Evolutionary conservation across 169 alveolate species (phyloP), one percentile per base, ranked within the genome.

Genomic region (Cryptosporidium parvum): DNA sequence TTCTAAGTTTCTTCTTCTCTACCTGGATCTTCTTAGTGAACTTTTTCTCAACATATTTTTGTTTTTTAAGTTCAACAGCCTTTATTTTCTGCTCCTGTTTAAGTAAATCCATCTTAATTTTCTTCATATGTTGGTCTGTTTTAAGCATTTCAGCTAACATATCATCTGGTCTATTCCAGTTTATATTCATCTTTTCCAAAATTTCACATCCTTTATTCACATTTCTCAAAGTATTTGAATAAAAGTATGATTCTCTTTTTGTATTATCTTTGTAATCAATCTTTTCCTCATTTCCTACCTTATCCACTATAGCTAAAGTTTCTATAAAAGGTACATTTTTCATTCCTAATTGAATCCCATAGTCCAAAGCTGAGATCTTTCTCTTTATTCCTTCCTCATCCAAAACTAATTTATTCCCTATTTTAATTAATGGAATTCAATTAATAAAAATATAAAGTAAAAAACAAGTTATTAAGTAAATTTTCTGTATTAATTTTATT

Each of bases 101-200:
- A 21, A 80, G 48, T 48, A 80, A 62, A 59, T 80, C 89, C 62
- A 44, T n/a, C 51, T 70, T 69, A 14, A 86, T 84, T 44, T 70
- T 71, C 70, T 70, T 84, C 92, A 86, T 86, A 33, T 86, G 92
- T 14, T 70, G 87, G 39, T 86, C 92, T 14, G 87, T 53, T 45
- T 86, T 86, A 39, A 86, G 80, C 92, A 86, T 86, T 35, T 86
- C 92, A 16, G 92, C 92, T 39, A 73, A 70, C 89, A 86, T 73
- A 56, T 86, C 92, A 37, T 86, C 84, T 4, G 92, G 92, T 26
- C 92, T 84, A 37, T 86, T 86, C 89, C 89, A 80, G 16, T 42
- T 42, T n/a, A 80, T 37, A 9, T 29, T 31, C 65, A 80, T 62
- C 3, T 33, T 33, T n/a, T 10, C 59, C 14, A 80, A 5, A 26